These are phyloP conservation scores for Magnaporthiopsis poae DNA, from an alignment of 2,329 filamentous ascomycete species.

Conservation along the genomic window DNA sequence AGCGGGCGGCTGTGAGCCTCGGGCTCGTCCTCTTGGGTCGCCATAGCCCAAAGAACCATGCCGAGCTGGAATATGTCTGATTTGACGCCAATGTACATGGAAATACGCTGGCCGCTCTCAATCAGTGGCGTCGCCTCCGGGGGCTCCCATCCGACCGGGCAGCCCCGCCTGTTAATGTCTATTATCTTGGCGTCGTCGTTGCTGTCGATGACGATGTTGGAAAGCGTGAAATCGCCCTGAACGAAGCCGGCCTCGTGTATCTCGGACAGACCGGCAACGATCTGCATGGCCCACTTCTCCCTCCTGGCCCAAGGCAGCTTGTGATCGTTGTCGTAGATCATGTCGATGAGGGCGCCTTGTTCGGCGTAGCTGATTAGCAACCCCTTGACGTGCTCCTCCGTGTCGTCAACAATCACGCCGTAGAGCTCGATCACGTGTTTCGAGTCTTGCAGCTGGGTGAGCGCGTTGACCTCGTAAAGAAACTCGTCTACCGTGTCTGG, in stretches of 20 bases:
- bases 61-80: slow-evolving; percentile 92
- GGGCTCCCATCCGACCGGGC: slow-evolving; percentile 93
- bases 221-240: slow-evolving; percentile 92
- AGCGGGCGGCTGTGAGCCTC: slow-evolving; percentile 68
- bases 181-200: slow-evolving; percentile 88
- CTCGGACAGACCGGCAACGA: slow-evolving; percentile 77
- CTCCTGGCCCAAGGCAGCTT: slow-evolving; percentile 58
- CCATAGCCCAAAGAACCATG: slow-evolving; percentile 92
- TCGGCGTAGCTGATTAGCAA: slow-evolving; percentile 81
- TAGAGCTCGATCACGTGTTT: slow-evolving; percentile 75
- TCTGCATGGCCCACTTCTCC: slow-evolving; percentile 83
- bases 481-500: slow-evolving; percentile 95
- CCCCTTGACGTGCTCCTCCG: slow-evolving; percentile 66
- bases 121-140: slow-evolving; percentile 81
- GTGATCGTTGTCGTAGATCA: slow-evolving; percentile 70
- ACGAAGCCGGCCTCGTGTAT: slow-evolving; percentile 95
- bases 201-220: slow-evolving; percentile 87
- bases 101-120: slow-evolving; percentile 77
- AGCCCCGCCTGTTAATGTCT: slow-evolving; percentile 95
- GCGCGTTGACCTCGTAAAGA: slow-evolving; percentile 89
- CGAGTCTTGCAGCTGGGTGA: slow-evolving; percentile 66
- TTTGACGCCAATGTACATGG: slow-evolving; percentile 97
- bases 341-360: slow-evolving; percentile 77
- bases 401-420: slow-evolving; percentile 77
- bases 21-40: slow-evolving; percentile 79